Evolutionary conservation across 1,139 yeast species (phyloP), one percentile per base, ranked within the genome.

Genomic region (Suhomyces anneliseae): DNA sequence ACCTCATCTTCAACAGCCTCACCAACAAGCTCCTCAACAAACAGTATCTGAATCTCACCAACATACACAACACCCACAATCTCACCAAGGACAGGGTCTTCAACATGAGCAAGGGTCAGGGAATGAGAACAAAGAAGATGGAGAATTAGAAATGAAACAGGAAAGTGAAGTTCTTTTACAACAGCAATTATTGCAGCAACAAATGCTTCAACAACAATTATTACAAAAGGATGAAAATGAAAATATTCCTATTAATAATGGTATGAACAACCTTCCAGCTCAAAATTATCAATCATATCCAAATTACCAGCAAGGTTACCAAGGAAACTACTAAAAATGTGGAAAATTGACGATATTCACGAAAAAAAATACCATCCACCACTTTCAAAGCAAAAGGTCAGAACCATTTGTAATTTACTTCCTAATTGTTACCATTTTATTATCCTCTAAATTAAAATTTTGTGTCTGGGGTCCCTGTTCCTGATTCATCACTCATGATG

Each of bases 171-270:
- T 45, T 27, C 38, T 54, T 39, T 46, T 53, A 19, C 58, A 55
- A 27, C 58, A 55, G 27, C 59, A 56, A 27, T 40, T 53, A 37
- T 36, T 55, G 34, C 55, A 54, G 36, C 58, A 53, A 24, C 54
- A 54, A 36, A 46, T 54, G 48, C 43, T 54, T 12, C 57, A 54
- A 38, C 58, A 48, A 34, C 53, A 52, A 35, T 33, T 48, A 14
- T 29, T 42, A 26, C 49, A 49, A 27, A 42, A 44, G 34, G 53
- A 48, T 7, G 44, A 43, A 5, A 37, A 43, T 39, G 52, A 35
- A 40, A 50, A 32, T 45, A 44, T 36, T 47, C 43, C 34, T 32
- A 44, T 38, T 34, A 44, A 35, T 37, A 48, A 37, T 40, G 40
- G 36, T 40, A 41, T 36, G 43, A 44, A 31, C 48, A 49, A 33